Base-by-base conservation (phyloP, 805 yeast species). In the Diddensiella caesifluorescens region DNA sequence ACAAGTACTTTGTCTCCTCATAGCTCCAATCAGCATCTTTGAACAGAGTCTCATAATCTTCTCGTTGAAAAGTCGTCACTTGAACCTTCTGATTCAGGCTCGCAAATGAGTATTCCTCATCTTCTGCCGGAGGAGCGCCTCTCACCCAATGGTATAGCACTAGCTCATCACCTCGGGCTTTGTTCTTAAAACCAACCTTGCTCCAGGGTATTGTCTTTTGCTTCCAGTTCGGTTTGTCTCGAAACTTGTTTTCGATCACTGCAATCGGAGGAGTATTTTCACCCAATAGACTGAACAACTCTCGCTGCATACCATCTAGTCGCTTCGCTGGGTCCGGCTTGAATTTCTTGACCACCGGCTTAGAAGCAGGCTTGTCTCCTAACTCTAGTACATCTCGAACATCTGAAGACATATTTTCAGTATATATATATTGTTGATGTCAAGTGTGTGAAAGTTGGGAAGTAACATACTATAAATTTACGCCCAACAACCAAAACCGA, bases 201-300 rank as follows among this genome's bases (percentile, higher is more conserved):
- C 76, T 72, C 99, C 99, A 92, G 0, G 95, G 88, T 0, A 92
- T 73, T 0, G 86, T 82, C 47, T 78, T 81, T 15, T 74, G 70
- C 32, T 66, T 65, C 52, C 77, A 69, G 44, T 76, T 76, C 39
- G 85, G 69, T 51, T 77, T 73, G 45, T 80, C 85, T 49, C 80
- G 82, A 56, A 79, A 79, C 48, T 77, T 71, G 39, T 60, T 64
- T 39, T 67, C 68, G 39, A 70, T 69, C n/a, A 73, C 74, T n/a
- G 72, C 73, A 5, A 74, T 75, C 0, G 97, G 89, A 1, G 98
- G 96, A 1, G 95, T 79, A 60, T 87, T 87, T 29, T 92, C 89
- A 4, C 99, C 98, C 30, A 92, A 68, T 40, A 94, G 70, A 50
- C 83, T 83, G 62, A 83, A 89, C 41, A 92, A 68, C 60, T 92